phyloP scores from a whole-genome alignment of 208 protist species.

The Crithidia fasciculata region DNA sequence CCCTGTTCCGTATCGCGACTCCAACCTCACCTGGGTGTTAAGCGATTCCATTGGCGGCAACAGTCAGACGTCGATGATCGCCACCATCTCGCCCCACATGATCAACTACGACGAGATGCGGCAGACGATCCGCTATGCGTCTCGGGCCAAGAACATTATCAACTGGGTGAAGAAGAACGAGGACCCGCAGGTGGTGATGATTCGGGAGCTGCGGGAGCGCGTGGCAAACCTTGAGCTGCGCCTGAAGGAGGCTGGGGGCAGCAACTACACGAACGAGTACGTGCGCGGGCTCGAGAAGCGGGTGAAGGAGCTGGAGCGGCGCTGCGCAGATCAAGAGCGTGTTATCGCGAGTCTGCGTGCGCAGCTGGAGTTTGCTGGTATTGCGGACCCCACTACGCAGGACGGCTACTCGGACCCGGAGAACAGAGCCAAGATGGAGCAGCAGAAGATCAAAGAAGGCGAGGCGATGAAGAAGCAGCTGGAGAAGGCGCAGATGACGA shows the following conservation, averaged over 20 bases:
- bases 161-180: constrained; percentile 92
- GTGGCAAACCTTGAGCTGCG: constrained; percentile 65
- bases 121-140: constrained; percentile 93
- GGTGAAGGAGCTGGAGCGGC: constrained; percentile 49
- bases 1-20: constrained; percentile 81
- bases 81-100: constrained; percentile 89
- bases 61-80: constrained; percentile 95
- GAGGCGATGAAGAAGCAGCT: constrained; percentile 39
- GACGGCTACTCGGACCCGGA: constrained; percentile 32
- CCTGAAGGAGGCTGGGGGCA: constrained; percentile 60
- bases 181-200: constrained; percentile 83
- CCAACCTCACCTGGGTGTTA: constrained; percentile 87
- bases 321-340: constrained; percentile 61
- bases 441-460: constrained; percentile 29
- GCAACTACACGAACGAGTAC: constrained; percentile 75
- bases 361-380: constrained; percentile 51
- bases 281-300: constrained; percentile 53
- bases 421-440: constrained; percentile 20
- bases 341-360: constrained; percentile 54
- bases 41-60: constrained; percentile 93
- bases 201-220: constrained; percentile 56
- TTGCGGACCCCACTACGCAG: constrained; percentile 40
- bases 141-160: constrained; percentile 91
- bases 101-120: constrained; percentile 93
- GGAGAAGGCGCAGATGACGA: constrained; percentile 46